Conservation (phyloP, 1,284 basidiomycete genomes). For the Cutaneotrichosporon curvatum region DNA sequence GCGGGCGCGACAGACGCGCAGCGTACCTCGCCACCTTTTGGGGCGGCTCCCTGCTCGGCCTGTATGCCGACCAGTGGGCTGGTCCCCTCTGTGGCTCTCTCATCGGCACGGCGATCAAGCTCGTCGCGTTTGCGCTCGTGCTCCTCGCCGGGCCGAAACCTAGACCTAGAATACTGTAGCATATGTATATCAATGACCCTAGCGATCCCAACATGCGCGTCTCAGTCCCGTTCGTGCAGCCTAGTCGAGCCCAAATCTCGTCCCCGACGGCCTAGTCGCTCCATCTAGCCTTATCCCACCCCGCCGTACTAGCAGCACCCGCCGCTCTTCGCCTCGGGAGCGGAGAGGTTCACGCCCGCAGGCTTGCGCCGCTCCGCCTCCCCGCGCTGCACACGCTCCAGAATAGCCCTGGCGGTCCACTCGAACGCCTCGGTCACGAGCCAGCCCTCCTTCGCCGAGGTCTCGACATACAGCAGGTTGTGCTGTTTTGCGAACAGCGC, state of each 20-base stretch:
- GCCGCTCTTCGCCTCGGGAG: slow-evolving; percentile 1
- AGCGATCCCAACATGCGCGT: too few species aligned
- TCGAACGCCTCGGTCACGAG: slow-evolving; percentile 41
- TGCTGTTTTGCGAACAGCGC: slow-evolving; percentile 36
- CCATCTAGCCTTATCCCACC: too few species aligned
- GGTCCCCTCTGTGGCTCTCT: slow-evolving; percentile 7
- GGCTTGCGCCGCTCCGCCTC: slow-evolving; percentile 24
- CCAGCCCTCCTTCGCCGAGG: slow-evolving; percentile 42
- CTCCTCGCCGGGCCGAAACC: background rate
- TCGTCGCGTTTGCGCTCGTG: slow-evolving; percentile 6
- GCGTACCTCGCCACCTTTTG: slow-evolving; percentile 24
- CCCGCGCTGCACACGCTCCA: slow-evolving; percentile 27
- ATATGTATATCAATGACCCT: too few species aligned
- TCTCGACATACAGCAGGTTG: slow-evolving; percentile 41
- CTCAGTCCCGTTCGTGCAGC: too few species aligned
- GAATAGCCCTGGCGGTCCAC: slow-evolving; percentile 39
- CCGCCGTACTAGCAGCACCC: slow-evolving; percentile 16
- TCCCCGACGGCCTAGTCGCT: too few species aligned
- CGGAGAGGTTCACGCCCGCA: slow-evolving; percentile 5
- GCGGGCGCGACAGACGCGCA: slow-evolving; percentile 19
- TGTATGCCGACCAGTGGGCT: slow-evolving; percentile 6
- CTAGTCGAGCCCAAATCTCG: too few species aligned
- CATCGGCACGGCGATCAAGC: slow-evolving; percentile 8
- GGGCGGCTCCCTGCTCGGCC: slow-evolving; percentile 20
- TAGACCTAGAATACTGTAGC: too few species aligned